These are phyloP conservation scores for Calonectria hawksworthii DNA, from an alignment of 2,329 filamentous ascomycete genomes.

Conservation along the genomic window DNA sequence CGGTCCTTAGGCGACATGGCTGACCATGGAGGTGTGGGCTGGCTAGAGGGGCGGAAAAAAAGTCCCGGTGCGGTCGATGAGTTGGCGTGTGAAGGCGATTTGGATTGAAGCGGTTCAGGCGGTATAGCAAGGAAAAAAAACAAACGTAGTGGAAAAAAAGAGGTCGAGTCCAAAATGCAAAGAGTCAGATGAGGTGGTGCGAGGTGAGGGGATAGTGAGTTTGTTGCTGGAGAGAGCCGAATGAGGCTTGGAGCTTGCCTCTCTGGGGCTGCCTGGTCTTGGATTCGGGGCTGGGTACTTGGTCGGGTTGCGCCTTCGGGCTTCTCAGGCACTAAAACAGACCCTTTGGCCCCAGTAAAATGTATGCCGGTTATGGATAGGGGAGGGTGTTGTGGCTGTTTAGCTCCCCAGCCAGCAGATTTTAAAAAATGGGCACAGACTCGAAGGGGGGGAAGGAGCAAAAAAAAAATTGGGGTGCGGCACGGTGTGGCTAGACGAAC, in stretches of 20 bases:
- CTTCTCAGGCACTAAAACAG: slow-evolving; percentile 23
- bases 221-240: slow-evolving; percentile 33
- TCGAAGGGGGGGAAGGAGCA: neutral
- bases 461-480: slow-evolving; percentile 31
- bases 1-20: slow-evolving; percentile 59
- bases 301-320: slow-evolving; percentile 16
- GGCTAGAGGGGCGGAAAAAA: neutral
- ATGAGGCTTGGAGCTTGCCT: slow-evolving; percentile 36
- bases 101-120: neutral
- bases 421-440: slow-evolving; percentile 23
- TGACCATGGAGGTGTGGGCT: slow-evolving; percentile 44
- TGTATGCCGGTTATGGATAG: slow-evolving; percentile 5
- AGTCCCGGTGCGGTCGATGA: slow-evolving; percentile 20
- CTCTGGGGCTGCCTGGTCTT: slow-evolving; percentile 18
- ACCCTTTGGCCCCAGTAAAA: slow-evolving; percentile 19
- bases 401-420: slow-evolving; percentile 37
- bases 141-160: slow-evolving; percentile 19
- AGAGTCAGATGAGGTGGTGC: slow-evolving; percentile 37
- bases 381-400: slow-evolving; percentile 12
- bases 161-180: slow-evolving; percentile 29
- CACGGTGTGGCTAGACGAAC: neutral
- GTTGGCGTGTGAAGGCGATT: slow-evolving; percentile 16
- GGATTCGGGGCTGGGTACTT: slow-evolving; percentile 24
- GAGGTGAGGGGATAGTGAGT: slow-evolving; percentile 40
- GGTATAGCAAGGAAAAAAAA: slow-evolving; percentile 17